phyloP scores from a whole-genome alignment of 768 basidiomycete genomes.

The Hygrophoropsis aurantiaca region DNA sequence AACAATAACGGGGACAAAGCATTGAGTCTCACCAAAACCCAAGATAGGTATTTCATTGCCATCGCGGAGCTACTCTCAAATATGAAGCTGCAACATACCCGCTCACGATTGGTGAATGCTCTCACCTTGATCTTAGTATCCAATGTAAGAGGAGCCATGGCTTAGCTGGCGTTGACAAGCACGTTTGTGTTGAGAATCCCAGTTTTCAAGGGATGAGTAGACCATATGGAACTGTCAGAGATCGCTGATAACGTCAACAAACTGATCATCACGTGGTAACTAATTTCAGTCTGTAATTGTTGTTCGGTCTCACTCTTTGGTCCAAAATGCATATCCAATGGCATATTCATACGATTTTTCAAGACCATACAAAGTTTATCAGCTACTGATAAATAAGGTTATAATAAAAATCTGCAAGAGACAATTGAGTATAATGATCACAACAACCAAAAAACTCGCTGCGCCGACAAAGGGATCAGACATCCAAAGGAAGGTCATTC shows the following conservation, averaged over 20 bases:
- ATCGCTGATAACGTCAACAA: not conserved
- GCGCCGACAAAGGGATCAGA: conserved; percentile 58
- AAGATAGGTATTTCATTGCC: conserved; percentile 56
- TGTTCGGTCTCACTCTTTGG: no score
- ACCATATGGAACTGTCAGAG: no score
- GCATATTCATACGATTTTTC: no score
- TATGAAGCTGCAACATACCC: no score
- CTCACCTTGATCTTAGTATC: conserved; percentile 25
- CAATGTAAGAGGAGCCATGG: not conserved
- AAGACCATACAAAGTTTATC: no score
- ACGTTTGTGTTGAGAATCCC: no score
- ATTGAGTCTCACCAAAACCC: conserved; percentile 47
- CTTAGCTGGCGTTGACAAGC: not conserved
- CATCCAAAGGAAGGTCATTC: conserved; percentile 87
- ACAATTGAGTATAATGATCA: conserved; percentile 5
- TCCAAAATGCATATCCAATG: no score
- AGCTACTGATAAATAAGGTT: not conserved
- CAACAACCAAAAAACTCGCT: conserved; percentile 10
- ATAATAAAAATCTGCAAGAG: conserved; percentile 6
- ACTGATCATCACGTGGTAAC: no score
- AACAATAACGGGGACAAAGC: not conserved
- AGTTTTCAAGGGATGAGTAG: no score
- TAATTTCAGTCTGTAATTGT: no score
- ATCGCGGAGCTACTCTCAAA: conserved; percentile 43
- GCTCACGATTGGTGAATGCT: not conserved